Base-by-base conservation (phyloP, 148 eudicot genomes). In the Chenopodium quinoa region DNA sequence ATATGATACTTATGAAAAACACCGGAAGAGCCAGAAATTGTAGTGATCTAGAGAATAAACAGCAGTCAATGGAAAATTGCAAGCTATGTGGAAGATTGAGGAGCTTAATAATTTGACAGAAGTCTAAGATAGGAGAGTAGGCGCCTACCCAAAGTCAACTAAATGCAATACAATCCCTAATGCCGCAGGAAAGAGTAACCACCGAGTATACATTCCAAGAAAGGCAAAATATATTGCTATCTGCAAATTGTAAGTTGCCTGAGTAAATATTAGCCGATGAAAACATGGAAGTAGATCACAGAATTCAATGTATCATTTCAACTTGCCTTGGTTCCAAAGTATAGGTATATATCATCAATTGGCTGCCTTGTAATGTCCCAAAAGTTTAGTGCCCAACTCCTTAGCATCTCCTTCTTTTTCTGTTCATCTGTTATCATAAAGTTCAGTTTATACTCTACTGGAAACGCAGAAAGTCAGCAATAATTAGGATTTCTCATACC, bases 141-240 rank as follows among this genome's bases (percentile, higher is more conserved):
- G 46, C 25, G 65, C 92, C 67, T 85, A 95, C 99, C 99, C 97
- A 67, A 95, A 95, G 79, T 95, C 91, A 62, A 90, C 84, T 32
- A 92, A 77, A 71, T 90, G 97, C 86, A 95, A 83, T 40, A 84
- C 71, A 75, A 92, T 83, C 71, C 97, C 97, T 14, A 93, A 76
- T 23, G 86, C 83, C 74, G 99, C 97, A 60, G 99, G 99, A 85
- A 95, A 92, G 34, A 93, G 85, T 87, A 92, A 66, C 99, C 99
- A 95, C 66, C 80, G 87, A 40, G 99, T 91, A 83, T 92, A 95
- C 99, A 93, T 92, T 47, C 97, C 99, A 79, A 95, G 92, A 83
- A 95, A 95, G 54, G 93, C 90, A 86, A 93, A 95, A 89, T 95
- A 95, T 52, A 90, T 91, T 7, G 97, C 98, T 71, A 93, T 91